Base-by-base conservation (phyloP, 495 filamentous ascomycete species). In the Penicillium parvum region DNA sequence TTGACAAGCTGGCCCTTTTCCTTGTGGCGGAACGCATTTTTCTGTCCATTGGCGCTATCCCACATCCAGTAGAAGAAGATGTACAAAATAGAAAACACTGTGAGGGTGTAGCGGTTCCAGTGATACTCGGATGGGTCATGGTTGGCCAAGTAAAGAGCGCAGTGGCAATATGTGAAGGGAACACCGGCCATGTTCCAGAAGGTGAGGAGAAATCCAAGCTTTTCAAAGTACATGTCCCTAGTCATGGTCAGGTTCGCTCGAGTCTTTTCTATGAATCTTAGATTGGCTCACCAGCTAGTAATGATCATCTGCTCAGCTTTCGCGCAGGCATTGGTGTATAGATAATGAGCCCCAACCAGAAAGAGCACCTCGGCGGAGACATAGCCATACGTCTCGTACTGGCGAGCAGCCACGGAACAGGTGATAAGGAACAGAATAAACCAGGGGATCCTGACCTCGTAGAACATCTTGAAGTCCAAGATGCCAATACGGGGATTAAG, bases 131-230 rank as follows among this genome's bases (percentile, higher is more conserved):
- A 72, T 1, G 92, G 90, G 49, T 84, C 68, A 65, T 95, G 88
- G 69, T 84, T 91, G 44, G 88, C 90, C 50, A 98, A 79, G 71
- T 90, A 98, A 56, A 98, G 74, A 25, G 85, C 89, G 76, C 86
- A 94, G 74, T 98, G 91, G 76, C 92, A 97, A 77, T 98, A 98
- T 45, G 80, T 89, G 32, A 97, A 73, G 10, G 92, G 92, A n/a
- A 98, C 92, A 50, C 92, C 92, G 40, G 90, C 89, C 60, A 98
- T 72, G 69, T 98, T 98, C 92, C 92, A 98, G 79, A 98, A 98
- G 66, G 96, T 96, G 40, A 98, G 77, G 90, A 98, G 96, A 73
- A 97, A 98, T 54, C 92, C 92, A 87, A 89, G 96, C 75, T 98
- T 98, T 75, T 98, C 92, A 60, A 90, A 90, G 75, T 95, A 96